Conservation (phyloP, 2,329 filamentous ascomycete genomes). For the Huntiella moniliformis region DNA sequence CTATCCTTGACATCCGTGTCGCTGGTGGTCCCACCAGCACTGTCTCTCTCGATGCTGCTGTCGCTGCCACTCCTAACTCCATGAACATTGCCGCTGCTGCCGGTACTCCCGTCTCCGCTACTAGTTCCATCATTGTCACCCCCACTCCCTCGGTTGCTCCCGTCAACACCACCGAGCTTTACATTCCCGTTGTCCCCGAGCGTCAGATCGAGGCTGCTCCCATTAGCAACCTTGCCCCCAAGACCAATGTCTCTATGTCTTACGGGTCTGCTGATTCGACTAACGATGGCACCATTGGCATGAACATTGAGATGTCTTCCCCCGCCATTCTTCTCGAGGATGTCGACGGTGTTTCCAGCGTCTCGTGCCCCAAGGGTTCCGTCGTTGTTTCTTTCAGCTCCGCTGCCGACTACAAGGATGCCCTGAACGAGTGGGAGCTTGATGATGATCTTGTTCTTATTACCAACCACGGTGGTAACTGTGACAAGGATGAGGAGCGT, state of each 20-base stretch:
- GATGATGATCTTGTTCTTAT: constrained; percentile 20
- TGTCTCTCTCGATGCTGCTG: not conserved
- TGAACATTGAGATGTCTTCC: constrained; percentile 13
- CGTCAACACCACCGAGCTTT: constrained; percentile 11
- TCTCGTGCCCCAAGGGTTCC: constrained; percentile 11
- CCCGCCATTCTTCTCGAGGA: constrained; percentile 15
- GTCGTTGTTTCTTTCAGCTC: constrained; percentile 14
- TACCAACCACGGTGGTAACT: constrained; percentile 24
- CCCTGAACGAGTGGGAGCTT: constrained; percentile 12
- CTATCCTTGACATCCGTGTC: not conserved
- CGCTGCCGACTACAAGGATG: constrained; percentile 12
- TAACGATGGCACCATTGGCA: constrained; percentile 13
- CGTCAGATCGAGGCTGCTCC: constrained; percentile 12
- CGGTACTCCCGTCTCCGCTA: not conserved
- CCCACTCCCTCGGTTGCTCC: not conserved
- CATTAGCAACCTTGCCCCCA: not conserved
- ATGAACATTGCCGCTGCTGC: not conserved
- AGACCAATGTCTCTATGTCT: constrained; percentile 6
- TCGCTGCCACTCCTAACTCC: not conserved
- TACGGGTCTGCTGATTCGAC: constrained; percentile 12
- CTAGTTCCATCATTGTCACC: constrained; percentile 1
- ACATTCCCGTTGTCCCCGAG: constrained; percentile 13
- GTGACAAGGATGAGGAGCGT: constrained; percentile 22
- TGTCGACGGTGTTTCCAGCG: constrained; percentile 12
- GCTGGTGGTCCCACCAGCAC: not conserved